These are phyloP conservation scores for Quercus parvula DNA, from an alignment of 306 rosid species.

Conservation along the genomic window DNA sequence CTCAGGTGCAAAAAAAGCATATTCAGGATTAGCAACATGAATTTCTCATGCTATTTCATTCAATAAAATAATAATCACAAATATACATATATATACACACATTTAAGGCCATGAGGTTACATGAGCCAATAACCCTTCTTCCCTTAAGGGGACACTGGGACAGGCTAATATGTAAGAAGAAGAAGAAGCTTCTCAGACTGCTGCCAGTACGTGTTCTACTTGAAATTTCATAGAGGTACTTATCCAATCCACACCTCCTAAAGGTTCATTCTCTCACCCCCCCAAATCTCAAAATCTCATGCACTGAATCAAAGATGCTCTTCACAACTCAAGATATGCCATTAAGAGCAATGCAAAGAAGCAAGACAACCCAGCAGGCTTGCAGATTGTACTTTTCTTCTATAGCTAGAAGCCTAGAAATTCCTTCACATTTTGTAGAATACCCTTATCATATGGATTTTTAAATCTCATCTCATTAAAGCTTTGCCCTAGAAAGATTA, in stretches of 20 bases:
- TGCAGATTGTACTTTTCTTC: background rate
- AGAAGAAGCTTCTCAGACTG: too few species aligned
- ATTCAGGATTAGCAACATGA: background rate
- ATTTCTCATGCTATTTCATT: background rate
- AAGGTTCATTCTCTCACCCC: background rate
- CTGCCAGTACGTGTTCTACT: too few species aligned
- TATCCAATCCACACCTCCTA: background rate
- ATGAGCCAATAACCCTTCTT: background rate
- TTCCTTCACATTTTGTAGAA: slow-evolving; percentile 37
- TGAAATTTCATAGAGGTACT: background rate
- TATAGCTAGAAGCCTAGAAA: slow-evolving; percentile 25
- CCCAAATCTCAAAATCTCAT: too few species aligned
- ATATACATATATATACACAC: background rate
- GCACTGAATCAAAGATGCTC: too few species aligned
- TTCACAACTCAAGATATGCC: too few species aligned
- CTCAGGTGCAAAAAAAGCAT: background rate
- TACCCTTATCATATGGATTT: slow-evolving; percentile 48
- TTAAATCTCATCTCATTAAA: slow-evolving; percentile 17
- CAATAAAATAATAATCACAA: background rate
- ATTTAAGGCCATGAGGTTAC: background rate
- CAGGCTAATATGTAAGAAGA: background rate
- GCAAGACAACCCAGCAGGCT: background rate
- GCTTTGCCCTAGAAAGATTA: slow-evolving; percentile 18
- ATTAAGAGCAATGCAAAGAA: background rate
- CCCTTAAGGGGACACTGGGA: background rate